Evolutionary conservation across 2,329 filamentous ascomycete species (phyloP).

Genomic region (Penicillium janthinellum): DNA sequence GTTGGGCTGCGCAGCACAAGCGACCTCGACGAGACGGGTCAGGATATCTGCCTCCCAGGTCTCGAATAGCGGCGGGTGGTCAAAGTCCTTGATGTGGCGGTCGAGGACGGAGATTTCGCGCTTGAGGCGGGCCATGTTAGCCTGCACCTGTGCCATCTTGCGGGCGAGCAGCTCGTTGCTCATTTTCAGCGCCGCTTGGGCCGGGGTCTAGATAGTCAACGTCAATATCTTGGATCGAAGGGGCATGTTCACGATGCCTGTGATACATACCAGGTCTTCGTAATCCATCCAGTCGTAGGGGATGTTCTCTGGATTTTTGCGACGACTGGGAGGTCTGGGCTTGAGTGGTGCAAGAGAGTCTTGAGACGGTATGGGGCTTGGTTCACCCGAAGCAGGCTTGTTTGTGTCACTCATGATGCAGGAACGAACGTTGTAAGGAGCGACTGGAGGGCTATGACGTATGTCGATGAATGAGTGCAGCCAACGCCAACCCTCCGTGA

Average conservation of each 20-base stretch:
- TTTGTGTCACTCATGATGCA: neutral
- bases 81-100: constrained; percentile 28
- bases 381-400: neutral
- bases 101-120: constrained; percentile 31
- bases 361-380: neutral
- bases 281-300: neutral
- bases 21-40: constrained; percentile 38
- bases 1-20: constrained; percentile 26
- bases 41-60: constrained; percentile 41
- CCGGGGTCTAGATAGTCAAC: constrained; percentile 2
- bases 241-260: neutral
- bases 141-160: constrained; percentile 27
- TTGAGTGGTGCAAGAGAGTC: too few species aligned
- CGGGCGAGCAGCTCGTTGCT: constrained; percentile 32
- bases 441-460: neutral
- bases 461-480: neutral
- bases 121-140: constrained; percentile 24
- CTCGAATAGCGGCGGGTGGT: constrained; percentile 31
- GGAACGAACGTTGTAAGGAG: neutral
- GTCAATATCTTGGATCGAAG: neutral
- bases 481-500: neutral
- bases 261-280: neutral
- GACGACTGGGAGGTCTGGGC: neutral
- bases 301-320: neutral
- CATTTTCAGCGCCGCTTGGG: constrained; percentile 25